These are phyloP conservation scores for Halenospora varia DNA, from an alignment of 495 filamentous ascomycete genomes.

Conservation along the genomic window DNA sequence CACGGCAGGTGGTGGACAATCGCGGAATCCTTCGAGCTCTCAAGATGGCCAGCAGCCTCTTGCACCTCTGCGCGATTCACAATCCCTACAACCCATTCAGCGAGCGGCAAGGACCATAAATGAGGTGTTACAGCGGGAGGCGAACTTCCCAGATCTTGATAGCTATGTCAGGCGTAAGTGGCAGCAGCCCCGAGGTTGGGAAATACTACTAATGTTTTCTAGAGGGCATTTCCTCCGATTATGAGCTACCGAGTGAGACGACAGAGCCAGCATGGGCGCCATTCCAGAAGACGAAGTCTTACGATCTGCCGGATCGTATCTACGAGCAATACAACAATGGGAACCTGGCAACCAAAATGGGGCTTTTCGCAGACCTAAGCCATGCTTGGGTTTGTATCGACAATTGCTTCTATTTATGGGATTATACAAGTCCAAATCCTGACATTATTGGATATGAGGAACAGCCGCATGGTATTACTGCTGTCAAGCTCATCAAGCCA, in stretches of 20 bases:
- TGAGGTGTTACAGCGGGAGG: conserved; percentile 66
- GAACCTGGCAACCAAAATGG: conserved; percentile 81
- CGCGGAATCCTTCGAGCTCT: conserved; percentile 2
- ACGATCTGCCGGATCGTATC: conserved; percentile 82
- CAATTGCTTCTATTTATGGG: conserved; percentile 94
- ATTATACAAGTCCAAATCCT: conserved; percentile 84
- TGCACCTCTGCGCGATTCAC: conserved; percentile 8
- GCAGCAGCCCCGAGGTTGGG: not conserved
- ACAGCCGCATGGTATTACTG: conserved; percentile 76
- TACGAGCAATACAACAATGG: conserved; percentile 86
- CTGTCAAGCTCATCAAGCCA: conserved; percentile 77
- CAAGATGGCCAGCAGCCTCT: conserved; percentile 10
- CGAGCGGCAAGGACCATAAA: conserved; percentile 84
- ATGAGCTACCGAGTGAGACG: conserved; percentile 61
- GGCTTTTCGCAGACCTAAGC: conserved; percentile 85
- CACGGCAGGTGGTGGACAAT: conserved; percentile 4
- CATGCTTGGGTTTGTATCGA: conserved; percentile 97
- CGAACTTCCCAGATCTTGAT: conserved; percentile 84
- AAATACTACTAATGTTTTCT: conserved; percentile 16
- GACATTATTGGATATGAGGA: conserved; percentile 92
- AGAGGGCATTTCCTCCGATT: conserved; percentile 89
- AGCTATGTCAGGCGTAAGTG: conserved; percentile 82
- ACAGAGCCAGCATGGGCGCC: conserved; percentile 72
- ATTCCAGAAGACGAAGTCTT: conserved; percentile 75
- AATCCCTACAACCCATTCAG: conserved; percentile 58